Evolutionary conservation across 768 basidiomycete species (phyloP), one percentile per base, ranked within the genome.

Genomic region (Agrocybe praecox): DNA sequence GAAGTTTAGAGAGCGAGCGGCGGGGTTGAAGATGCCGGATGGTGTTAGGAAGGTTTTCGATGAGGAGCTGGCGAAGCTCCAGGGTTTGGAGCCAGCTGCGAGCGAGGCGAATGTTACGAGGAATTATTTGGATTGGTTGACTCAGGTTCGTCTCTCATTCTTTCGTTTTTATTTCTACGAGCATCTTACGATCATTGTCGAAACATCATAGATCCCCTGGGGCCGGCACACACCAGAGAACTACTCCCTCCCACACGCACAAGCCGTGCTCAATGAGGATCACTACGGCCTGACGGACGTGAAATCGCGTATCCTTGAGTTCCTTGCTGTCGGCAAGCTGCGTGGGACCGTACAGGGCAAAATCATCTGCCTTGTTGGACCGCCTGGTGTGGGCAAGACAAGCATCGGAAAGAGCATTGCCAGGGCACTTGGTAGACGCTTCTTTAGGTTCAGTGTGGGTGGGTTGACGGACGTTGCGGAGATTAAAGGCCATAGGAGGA

Each of bases 381-480:
- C 97, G 10, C 97, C 96, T 2, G 96, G 96, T 68, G 97, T 99
- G 4, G 96, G 96, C 40, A 98, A 98, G 78, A 98, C 96, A 4
- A 89, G 87, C 54, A 97, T 98, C 43, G 96, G 96, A 47, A 96
- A 96, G 78, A 92, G 89, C 2, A 97, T 99, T 49, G 89, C 97
- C 0, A 83, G 94, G 15, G 96, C 96, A 3, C 77, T 99, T 21
- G 87, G 89, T 23, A 76, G 96, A 57, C 88, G 94, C 69, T 98
- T 98, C 76, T 98, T 96, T 85, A 83, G 95, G 47, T 97, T 99
- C 75, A 94, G 91, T 9, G 96, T 98, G 4, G 96, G 97, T 60
- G 96, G 97, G 14, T 73, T 99, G 68, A 94, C 94, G 46, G 97
- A 99, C 70, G 95, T 98, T 0, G 97, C 97, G 53, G 97, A 98